phyloP scores from a whole-genome alignment of 192 early-diverging fungal genomes.

The Thamnidium elegans region DNA sequence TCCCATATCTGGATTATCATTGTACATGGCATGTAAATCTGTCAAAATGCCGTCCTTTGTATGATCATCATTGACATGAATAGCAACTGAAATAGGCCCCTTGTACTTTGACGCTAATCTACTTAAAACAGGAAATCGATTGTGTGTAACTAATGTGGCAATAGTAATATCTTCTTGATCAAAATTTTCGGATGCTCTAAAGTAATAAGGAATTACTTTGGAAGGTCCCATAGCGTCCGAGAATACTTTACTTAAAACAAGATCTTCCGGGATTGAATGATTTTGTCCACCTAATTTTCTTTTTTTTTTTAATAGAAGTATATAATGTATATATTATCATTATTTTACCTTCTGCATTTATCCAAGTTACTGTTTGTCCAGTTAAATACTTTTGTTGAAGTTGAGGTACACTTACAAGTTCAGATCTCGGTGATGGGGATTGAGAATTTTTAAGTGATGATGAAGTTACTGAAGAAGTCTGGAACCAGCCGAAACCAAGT shows the following conservation, averaged over 20 bases:
- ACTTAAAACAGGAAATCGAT: constrained; percentile 52
- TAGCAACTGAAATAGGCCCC: constrained; percentile 56
- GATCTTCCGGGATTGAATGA: constrained; percentile 44
- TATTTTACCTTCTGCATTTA: constrained; percentile 31
- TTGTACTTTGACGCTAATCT: constrained; percentile 51
- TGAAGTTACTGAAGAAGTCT: background rate
- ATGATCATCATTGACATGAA: constrained; percentile 57
- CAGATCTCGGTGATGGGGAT: constrained; percentile 12
- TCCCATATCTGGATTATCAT: constrained; percentile 46
- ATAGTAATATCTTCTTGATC: constrained; percentile 58
- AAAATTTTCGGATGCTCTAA: constrained; percentile 41
- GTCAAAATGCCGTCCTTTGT: constrained; percentile 43
- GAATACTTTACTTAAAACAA: constrained; percentile 56
- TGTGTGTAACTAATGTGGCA: constrained; percentile 54
- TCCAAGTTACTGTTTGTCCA: constrained; percentile 32
- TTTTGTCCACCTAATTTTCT: background rate
- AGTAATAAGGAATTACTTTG: constrained; percentile 63
- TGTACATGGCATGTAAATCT: constrained; percentile 49
- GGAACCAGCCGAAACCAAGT: constrained; percentile 20
- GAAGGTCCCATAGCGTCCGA: constrained; percentile 57
- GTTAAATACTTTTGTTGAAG: constrained; percentile 25
- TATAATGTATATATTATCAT: background rate
- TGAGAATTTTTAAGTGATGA: background rate
- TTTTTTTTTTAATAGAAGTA: too few species aligned
- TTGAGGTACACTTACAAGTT: constrained; percentile 4